Percentiles rank a stretch among this genome's conserved stretches.
Evolutionary conservation across 2,329 filamentous ascomycete species (phyloP).

Genomic region (Botryotinia convoluta): DNA sequence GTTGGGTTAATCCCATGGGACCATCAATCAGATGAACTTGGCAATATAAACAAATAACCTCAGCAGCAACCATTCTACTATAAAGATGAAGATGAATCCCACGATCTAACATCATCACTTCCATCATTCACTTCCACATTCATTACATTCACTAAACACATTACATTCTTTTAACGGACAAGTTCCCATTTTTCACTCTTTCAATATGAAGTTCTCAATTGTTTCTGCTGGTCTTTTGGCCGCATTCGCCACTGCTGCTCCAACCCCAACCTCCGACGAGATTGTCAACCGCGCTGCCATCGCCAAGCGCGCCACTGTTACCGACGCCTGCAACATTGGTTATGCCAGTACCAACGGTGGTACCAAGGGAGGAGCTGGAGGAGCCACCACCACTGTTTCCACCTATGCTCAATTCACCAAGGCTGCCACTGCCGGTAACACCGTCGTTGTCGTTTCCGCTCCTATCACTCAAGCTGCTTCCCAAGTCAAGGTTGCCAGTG

Average conservation of each 20-base stretch:
- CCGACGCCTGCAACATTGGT: slow-evolving; percentile 39
- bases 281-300: slow-evolving; percentile 22
- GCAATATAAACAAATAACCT: not conserved
- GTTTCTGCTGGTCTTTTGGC: slow-evolving; percentile 15
- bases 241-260: slow-evolving; percentile 17
- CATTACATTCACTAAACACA: not conserved
- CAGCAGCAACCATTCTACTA: slow-evolving; percentile 2
- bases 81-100: not conserved
- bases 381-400: slow-evolving; percentile 46
- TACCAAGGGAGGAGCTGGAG: slow-evolving; percentile 47
- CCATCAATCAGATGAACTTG: not conserved
- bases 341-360: slow-evolving; percentile 47
- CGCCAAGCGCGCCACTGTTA: slow-evolving; percentile 46
- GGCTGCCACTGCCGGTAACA: slow-evolving; percentile 12
- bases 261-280: slow-evolving; percentile 13
- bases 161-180: not conserved
- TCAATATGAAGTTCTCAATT: slow-evolving; percentile 18
- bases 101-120: not conserved
- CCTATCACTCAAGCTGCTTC: slow-evolving; percentile 6
- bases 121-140: slow-evolving; percentile 1
- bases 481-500: slow-evolving; percentile 14
- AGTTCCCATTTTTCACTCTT: slow-evolving; percentile 3
- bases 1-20: not conserved
- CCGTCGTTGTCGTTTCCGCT: slow-evolving; percentile 6
- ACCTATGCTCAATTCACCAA: slow-evolving; percentile 42